phyloP scores from a whole-genome alignment of 768 basidiomycete genomes.

The Rhizopogon salebrosus region DNA sequence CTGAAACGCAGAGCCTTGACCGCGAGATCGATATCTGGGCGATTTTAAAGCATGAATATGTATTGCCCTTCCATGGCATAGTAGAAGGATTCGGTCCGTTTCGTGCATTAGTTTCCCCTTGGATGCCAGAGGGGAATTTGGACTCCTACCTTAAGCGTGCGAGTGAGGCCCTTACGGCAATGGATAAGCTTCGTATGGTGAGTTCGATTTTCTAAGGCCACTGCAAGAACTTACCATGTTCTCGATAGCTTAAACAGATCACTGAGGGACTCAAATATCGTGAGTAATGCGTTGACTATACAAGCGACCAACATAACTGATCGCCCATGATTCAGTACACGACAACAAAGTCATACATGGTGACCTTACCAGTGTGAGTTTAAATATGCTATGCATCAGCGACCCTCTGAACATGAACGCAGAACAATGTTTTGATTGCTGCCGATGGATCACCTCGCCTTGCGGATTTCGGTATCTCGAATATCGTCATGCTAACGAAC shows the following conservation, averaged over 20 bases:
- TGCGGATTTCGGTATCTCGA: constrained; percentile 40
- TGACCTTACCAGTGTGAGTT: constrained; percentile 4
- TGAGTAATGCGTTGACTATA: too few relatives aligned
- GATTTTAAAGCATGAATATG: constrained; percentile 30
- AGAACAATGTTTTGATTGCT: constrained; percentile 7
- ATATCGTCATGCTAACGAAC: constrained; percentile 30
- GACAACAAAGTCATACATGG: constrained; percentile 4
- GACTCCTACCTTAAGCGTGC: constrained; percentile 31
- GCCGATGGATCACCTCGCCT: constrained; percentile 2
- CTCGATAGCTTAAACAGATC: too few relatives aligned
- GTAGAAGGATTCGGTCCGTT: constrained; percentile 33
- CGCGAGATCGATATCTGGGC: constrained; percentile 37
- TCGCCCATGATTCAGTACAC: too few relatives aligned
- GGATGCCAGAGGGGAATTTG: constrained; percentile 36
- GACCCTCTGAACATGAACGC: not conserved
- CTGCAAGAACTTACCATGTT: not conserved
- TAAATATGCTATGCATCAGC: not conserved
- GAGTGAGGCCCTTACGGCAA: constrained; percentile 31
- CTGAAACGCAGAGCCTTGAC: constrained; percentile 16
- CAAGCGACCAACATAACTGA: too few relatives aligned
- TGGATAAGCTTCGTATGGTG: constrained; percentile 33
- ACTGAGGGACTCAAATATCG: too few relatives aligned
- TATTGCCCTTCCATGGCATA: too few relatives aligned
- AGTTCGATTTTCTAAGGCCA: constrained; percentile 3
- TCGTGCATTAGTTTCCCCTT: constrained; percentile 36